Evolutionary conservation across 2,329 filamentous ascomycete genomes (phyloP).

Genomic region (Alternaria infectoria): DNA sequence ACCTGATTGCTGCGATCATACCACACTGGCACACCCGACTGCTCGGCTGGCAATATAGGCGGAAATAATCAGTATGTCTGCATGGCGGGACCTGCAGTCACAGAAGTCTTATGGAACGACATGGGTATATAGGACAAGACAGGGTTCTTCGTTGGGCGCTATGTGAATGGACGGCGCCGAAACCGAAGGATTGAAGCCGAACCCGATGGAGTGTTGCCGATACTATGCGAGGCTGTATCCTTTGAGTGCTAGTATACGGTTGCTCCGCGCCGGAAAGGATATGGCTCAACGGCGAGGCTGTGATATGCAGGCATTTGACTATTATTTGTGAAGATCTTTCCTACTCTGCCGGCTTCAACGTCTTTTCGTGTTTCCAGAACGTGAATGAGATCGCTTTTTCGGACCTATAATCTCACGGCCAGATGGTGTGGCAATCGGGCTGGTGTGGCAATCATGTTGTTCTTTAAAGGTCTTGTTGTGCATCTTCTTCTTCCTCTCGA

Average conservation of each 20-base stretch:
- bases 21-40: not conserved
- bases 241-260: not conserved
- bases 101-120: not conserved
- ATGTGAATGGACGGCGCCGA: not conserved
- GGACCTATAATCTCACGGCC: not conserved
- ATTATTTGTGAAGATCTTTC: not conserved
- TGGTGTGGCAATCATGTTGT: not conserved
- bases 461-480: not conserved
- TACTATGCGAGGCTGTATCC: not conserved
- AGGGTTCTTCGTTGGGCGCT: conserved; percentile 1
- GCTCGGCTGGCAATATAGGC: not conserved
- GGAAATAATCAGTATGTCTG: conserved; percentile 1
- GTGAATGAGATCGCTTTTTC: no score
- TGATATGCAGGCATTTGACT: no score
- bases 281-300: not conserved
- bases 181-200: not conserved
- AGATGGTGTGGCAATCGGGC: not conserved
- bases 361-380: not conserved
- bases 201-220: not conserved
- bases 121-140: not conserved
- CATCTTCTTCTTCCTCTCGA: not conserved
- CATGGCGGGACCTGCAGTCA: not conserved
- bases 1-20: conserved; percentile 5
- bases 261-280: not conserved
- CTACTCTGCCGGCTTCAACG: not conserved